Evolutionary conservation across 1,284 basidiomycete genomes (phyloP), one percentile per base, ranked within the genome.

Genomic region (Naganishia albida): DNA sequence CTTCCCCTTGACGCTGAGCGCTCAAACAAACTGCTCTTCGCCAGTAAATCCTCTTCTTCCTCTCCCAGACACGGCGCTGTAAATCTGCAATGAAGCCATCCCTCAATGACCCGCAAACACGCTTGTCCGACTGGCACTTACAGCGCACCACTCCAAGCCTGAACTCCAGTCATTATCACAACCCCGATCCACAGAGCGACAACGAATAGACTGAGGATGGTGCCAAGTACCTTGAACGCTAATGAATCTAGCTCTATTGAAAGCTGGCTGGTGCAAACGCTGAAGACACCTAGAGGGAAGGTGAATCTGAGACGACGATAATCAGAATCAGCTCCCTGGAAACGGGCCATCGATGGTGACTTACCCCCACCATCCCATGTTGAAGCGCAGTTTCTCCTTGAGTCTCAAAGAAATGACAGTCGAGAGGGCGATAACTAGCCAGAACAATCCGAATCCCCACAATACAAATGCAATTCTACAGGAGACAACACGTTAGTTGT

Each of bases 191-290:
- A 65, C 8, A 88, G 69, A 10, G 85, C 16, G 7, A 85, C 71
- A 0, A 86, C 86, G 4, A 76, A 79, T 1, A 81, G 76, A 0
- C 85, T 82, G 56, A 86, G 83, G 7, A 85, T 81, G 1, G 85
- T 78, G 3, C 85, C 87, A 66, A 83, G 81, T 15, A 79, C 54
- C 79, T 82, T 73, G 74, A 86, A 84, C 2, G 73, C 71, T 0
- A 82, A 82, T 38, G 86, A 84, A 56, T 83, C 81, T 63, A 89
- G 82, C 25, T 82, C 80, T 1, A 66, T 68, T 0, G 82, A 82
- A 0, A 89, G 78, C 25, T 79, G 77, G 18, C 86, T 82, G 0
- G 87, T 87, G 2, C 87, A 80, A 42, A 85, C 85, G 1, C 86
- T 85, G 64, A 86, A 88, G 0, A 87, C 86, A 25, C 85, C 78